These are phyloP conservation scores for Mesotaenium endlicherianum DNA, from an alignment of 139 green algal species.

Conservation along the genomic window DNA sequence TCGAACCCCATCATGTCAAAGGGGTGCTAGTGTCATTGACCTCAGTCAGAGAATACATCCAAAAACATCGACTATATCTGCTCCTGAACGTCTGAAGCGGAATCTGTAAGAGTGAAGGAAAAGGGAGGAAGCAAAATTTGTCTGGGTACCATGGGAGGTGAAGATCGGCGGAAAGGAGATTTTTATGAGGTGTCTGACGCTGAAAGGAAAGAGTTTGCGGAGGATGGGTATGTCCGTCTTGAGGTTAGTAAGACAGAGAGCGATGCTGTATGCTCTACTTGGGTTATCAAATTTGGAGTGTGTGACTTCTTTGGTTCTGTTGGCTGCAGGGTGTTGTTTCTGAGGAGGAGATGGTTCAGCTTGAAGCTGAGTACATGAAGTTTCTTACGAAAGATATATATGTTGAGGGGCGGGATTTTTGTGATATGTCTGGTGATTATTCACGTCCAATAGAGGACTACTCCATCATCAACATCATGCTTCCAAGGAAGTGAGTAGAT, in stretches of 20 bases:
- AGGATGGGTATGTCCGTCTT: slow-evolving; percentile 17
- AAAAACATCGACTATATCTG: too few species aligned
- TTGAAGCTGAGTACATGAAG: slow-evolving; percentile 55
- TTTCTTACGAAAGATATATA: slow-evolving; percentile 59
- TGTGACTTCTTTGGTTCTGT: not conserved
- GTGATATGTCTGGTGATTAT: slow-evolving; percentile 63
- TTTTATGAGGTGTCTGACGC: slow-evolving; percentile 1
- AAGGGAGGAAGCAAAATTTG: too few species aligned
- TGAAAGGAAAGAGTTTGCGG: not conserved
- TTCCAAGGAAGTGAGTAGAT: slow-evolving; percentile 52
- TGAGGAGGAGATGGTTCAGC: slow-evolving; percentile 29
- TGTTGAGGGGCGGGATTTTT: slow-evolving; percentile 64
- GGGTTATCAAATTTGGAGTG: not conserved
- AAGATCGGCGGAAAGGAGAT: not conserved
- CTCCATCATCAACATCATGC: slow-evolving; percentile 72
- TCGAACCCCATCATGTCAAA: too few species aligned
- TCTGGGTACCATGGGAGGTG: slow-evolving; percentile 1
- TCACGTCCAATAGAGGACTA: slow-evolving; percentile 55
- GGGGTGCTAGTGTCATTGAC: too few species aligned
- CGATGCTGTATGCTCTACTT: not conserved
- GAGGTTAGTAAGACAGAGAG: not conserved
- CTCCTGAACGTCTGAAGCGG: too few species aligned
- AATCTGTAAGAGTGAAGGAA: too few species aligned
- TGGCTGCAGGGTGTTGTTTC: slow-evolving; percentile 27
- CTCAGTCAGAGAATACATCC: too few species aligned